A percentile compares a stretch with the other conserved stretches of the same genome.
Conservation (phyloP, 139 green algal species). For the Volvox reticuliferus region DNA sequence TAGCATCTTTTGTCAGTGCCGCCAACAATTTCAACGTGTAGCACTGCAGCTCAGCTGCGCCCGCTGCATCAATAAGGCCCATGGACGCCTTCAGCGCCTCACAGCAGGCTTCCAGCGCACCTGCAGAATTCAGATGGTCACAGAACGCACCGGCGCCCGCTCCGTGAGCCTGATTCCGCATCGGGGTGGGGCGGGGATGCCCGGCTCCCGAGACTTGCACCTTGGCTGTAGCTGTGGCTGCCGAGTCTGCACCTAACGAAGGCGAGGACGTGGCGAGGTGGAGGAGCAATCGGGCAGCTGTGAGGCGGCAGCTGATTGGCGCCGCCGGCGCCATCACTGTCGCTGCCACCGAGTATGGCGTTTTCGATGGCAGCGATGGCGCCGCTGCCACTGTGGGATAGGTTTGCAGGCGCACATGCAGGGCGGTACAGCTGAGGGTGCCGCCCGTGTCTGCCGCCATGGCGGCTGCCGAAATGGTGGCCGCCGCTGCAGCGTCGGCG, state of each 20-base stretch:
- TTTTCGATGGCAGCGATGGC: not conserved
- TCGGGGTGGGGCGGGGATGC: not conserved
- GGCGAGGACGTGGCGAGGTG: not conserved
- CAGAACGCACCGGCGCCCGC: not conserved
- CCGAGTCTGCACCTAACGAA: not conserved
- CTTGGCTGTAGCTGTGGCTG: not conserved
- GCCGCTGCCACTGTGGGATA: not conserved
- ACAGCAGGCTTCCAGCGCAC: constrained; percentile 10
- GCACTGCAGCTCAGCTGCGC: constrained; percentile 3
- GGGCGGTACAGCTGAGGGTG: not conserved
- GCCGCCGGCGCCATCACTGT: not conserved
- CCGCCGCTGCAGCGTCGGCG: not conserved
- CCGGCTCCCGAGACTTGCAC: not conserved
- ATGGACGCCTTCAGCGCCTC: not conserved
- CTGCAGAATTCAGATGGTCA: not conserved
- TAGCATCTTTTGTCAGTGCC: constrained; percentile 1
- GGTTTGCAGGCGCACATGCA: not conserved
- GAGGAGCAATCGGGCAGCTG: constrained; percentile 26
- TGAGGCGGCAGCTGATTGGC: not conserved
- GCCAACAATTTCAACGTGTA: constrained; percentile 14
- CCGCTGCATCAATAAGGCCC: not conserved
- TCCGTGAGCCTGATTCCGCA: too few species aligned
- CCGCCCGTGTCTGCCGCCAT: not conserved
- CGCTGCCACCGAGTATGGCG: not conserved
- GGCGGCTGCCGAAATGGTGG: not conserved